Conservation (phyloP, 2,329 filamentous ascomycete species). For the Penicillium sp. region DNA sequence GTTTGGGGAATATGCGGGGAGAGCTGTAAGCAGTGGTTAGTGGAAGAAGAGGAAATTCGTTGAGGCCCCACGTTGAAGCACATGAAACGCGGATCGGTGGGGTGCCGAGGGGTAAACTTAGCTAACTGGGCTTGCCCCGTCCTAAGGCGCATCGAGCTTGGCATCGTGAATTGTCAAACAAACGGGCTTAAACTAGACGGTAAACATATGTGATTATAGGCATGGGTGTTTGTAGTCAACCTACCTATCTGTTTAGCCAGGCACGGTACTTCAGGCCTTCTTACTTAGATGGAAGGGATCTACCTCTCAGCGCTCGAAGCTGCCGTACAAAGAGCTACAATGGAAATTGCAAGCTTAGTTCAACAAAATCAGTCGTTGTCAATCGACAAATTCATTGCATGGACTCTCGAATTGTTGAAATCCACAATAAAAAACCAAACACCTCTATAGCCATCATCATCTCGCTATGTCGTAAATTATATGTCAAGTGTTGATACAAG, state of each 20-base stretch:
- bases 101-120: slow-evolving; percentile 6
- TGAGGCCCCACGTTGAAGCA: slow-evolving; percentile 32
- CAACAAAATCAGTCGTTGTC: not conserved
- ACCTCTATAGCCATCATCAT: slow-evolving; percentile 18
- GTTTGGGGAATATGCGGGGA: slow-evolving; percentile 8
- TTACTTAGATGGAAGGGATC: not conserved
- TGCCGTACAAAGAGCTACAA: not conserved
- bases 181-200: not conserved
- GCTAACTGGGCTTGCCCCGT: not conserved
- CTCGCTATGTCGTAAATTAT: slow-evolving; percentile 12
- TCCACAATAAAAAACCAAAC: slow-evolving; percentile 18
- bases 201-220: not conserved
- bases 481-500: slow-evolving; percentile 28
- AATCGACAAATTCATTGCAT: slow-evolving; percentile 7
- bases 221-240: not conserved
- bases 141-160: not conserved
- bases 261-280: not conserved
- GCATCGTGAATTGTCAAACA: not conserved
- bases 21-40: slow-evolving; percentile 12
- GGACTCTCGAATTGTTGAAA: slow-evolving; percentile 31
- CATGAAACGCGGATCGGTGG: slow-evolving; percentile 23
- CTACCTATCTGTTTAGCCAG: not conserved
- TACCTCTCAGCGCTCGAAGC: not conserved
- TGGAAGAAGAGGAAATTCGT: slow-evolving; percentile 21
- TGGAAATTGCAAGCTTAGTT: not conserved